phyloP scores from a whole-genome alignment of 176 grass and related monocot species.

The Zea luxurians region DNA sequence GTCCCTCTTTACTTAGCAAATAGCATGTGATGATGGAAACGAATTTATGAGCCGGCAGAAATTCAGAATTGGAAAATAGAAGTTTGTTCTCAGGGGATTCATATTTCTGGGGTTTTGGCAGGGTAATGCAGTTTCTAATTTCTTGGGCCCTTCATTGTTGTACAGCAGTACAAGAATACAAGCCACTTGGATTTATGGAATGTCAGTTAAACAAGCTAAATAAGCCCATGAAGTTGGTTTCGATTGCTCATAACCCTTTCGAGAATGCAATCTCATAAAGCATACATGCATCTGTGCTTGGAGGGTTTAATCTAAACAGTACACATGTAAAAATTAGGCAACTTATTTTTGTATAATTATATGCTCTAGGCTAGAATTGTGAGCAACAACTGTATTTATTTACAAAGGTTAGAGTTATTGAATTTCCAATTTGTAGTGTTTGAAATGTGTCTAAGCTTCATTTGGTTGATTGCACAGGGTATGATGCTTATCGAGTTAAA shows the following conservation, averaged over 20 bases:
- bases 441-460: slow-evolving; percentile 9
- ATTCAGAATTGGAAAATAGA: neutral
- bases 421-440: slow-evolving; percentile 23
- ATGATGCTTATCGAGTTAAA: slow-evolving; percentile 85
- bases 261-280: neutral
- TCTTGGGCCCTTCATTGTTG: neutral
- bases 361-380: neutral
- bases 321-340: neutral
- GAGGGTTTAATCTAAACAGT: neutral
- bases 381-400: neutral
- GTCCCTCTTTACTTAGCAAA: neutral
- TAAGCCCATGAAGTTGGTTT: slow-evolving; percentile 4
- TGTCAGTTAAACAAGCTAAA: neutral
- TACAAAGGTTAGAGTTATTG: neutral
- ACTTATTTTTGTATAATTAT: neutral
- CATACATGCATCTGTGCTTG: neutral
- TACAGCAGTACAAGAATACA: neutral
- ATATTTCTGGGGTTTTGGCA: neutral
- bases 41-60: neutral
- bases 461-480: slow-evolving; percentile 53
- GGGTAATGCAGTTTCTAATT: neutral
- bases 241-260: neutral
- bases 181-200: slow-evolving; percentile 7
- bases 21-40: neutral
- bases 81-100: neutral